phyloP scores from a whole-genome alignment of 495 filamentous ascomycete genomes.

The Lentithecium fluviatile region DNA sequence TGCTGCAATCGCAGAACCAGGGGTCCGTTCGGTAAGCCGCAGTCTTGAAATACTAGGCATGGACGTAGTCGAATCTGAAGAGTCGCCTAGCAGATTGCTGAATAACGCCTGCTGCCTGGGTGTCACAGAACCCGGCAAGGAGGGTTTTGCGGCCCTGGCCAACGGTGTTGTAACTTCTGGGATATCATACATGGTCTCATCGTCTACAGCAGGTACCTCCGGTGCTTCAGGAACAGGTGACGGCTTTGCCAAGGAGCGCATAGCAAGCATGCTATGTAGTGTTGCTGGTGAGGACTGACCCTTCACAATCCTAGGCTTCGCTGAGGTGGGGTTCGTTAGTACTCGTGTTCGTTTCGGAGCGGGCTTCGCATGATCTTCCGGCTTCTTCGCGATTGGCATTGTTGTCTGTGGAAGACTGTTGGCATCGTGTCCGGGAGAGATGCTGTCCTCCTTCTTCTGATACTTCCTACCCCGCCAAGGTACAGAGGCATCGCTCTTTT shows the following conservation, averaged over 20 bases:
- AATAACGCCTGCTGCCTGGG: constrained; percentile 39
- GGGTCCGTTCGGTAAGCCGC: constrained; percentile 27
- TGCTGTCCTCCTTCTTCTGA: constrained; percentile 15
- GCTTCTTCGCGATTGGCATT: background rate
- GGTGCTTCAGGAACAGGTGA: constrained; percentile 17
- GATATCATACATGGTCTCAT: constrained; percentile 29
- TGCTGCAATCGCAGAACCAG: background rate
- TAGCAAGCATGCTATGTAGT: constrained; percentile 37
- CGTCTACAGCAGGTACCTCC: constrained; percentile 17
- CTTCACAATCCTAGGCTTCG: constrained; percentile 21
- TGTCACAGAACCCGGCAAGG: constrained; percentile 26
- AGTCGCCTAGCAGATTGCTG: constrained; percentile 36
- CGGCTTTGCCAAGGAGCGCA: constrained; percentile 21
- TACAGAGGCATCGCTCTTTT: background rate
- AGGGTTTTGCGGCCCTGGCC: background rate
- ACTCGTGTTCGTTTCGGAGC: constrained; percentile 28
- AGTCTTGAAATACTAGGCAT: constrained; percentile 35
- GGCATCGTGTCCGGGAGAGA: constrained; percentile 1
- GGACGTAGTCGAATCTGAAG: constrained; percentile 25
- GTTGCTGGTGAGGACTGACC: constrained; percentile 37
- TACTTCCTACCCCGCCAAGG: constrained; percentile 20
- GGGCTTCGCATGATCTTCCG: constrained; percentile 1
- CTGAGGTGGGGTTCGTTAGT: constrained; percentile 7
- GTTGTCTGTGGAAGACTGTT: background rate
- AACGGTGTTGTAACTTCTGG: constrained; percentile 11